Conservation (phyloP, 164 flowering plant species). For the Stephania yunnanensis region DNA sequence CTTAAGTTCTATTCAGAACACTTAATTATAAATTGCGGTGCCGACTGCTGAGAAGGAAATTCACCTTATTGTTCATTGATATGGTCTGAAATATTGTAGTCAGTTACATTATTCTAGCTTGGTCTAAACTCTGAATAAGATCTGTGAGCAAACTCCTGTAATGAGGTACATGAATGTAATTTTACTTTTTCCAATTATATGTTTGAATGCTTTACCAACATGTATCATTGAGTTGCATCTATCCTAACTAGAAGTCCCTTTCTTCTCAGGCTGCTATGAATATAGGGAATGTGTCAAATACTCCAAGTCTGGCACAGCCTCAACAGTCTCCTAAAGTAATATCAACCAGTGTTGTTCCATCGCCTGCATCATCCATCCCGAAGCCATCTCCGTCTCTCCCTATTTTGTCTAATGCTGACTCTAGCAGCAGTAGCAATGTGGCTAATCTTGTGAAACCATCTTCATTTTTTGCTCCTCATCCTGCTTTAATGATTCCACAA, state of each 20-base stretch:
- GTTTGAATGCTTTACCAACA: neutral
- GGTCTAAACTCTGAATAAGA: neutral
- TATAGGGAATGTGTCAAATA: conserved; percentile 24
- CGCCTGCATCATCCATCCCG: conserved; percentile 36
- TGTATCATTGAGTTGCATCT: neutral
- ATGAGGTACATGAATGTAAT: neutral
- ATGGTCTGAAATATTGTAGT: too few species aligned
- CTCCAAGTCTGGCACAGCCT: conserved; percentile 13
- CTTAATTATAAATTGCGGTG: neutral
- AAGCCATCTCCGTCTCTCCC: conserved; percentile 41
- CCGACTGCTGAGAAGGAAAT: neutral
- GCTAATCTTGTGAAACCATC: conserved; percentile 55
- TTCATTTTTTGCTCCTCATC: conserved; percentile 40
- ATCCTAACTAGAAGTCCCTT: neutral
- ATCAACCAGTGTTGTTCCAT: conserved; percentile 23
- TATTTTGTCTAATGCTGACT: conserved; percentile 37
- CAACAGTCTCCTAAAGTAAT: conserved; percentile 16
- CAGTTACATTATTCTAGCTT: neutral
- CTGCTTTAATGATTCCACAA: conserved; percentile 38
- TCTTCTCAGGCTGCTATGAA: conserved; percentile 26
- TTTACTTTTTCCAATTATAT: neutral
- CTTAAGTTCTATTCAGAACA: neutral
- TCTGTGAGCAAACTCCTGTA: neutral
- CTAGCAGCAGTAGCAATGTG: conserved; percentile 27
- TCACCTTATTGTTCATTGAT: neutral